Evolutionary conservation across 2,329 filamentous ascomycete genomes (phyloP), one percentile per base, ranked within the genome.

Genomic region (Zelopaecilomyces penicillatus): DNA sequence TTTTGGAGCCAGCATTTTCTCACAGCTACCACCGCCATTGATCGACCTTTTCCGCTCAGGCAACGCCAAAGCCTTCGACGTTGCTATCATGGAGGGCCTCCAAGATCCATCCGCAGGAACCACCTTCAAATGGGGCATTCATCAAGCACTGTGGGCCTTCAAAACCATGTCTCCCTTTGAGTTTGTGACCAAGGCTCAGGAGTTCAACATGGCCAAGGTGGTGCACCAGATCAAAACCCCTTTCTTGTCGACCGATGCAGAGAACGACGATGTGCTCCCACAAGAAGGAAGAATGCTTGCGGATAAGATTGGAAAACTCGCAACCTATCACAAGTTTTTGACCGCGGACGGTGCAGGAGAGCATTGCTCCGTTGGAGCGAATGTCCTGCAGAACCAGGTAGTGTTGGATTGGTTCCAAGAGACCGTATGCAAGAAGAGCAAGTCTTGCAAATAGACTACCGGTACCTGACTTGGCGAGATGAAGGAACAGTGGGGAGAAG

Each of bases 131-230:
- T 59, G 57, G 54, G 54, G 49, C 19, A 43, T 58, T 5, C 46
- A 53, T 31, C 56, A 60, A 11, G 57, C 57, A 19, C 31, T 55
- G 12, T 60, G 57, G 57, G 42, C 52, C 1, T 61, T 58, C 45
- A 56, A 57, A 37, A 51, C 46, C 2, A 41, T 41, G 11, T 58
- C 55, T 2, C 47, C 55, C 4, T 55, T 48, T 29, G 51, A 57
- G 2, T 57, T 50, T 37, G 47, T 52, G 11, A 47, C 46, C 10
- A 41, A 33, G 12, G 40, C 30, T 28, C 31, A 35, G 30, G 19
- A 46, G 10, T 44, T 28, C 26, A 38, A 41, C 5, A 5, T 47
- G 1, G 45, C 51, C 6, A 42, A 47, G 1, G 50, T 54, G 0
- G 42, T 44, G 4, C 42, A 51, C n/a, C 45, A 52, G 10, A 54